Base-by-base conservation (phyloP, 116 monocot species). In the Trichopus zeylanicus region DNA sequence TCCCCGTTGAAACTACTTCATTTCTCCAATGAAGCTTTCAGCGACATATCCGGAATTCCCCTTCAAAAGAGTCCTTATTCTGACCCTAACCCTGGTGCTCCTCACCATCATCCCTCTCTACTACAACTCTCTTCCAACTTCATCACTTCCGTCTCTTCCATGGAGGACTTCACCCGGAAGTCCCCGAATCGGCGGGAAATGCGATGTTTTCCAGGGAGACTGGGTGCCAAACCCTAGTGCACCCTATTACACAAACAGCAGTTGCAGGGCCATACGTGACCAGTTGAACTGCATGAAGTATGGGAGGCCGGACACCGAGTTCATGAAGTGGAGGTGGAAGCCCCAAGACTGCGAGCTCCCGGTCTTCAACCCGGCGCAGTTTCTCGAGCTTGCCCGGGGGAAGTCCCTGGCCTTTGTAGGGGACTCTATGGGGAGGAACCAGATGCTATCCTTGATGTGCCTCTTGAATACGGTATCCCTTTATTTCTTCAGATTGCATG, bases 261-360 rank as follows among this genome's bases (percentile, higher is more conserved):
- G 64, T 13, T 78, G 78, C 34, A 55, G 52, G 59, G 55, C 42
- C 39, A 73, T 78, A 24, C 72, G 67, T 29, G 72, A 72, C 18
- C 67, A 77, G 46, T 71, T 71, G 57, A 71, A 77, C 32, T 72
- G 78, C 78, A 72, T 78, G 59, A 78, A 72, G 65, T 72, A 53
- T 58, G 72, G 78, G 30, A 72, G 73, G 56, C 78, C 78, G 7
- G 61, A 65, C 64, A 30, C 27, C 26, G 78, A 60, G 5, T 78
- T 68, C 60, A 29, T 78, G 28, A 63, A 64, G 16, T 78, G 78
- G 78, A 61, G 62, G 49, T 76, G 76, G 76, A 66, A 51, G 70
- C 76, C 76, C 13, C 29, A 70, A 3, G 62, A 47, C 22, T 77
- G 77, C 46, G 71, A 77, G 55, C 62, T 77, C 10, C 56, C 70